phyloP scores from a whole-genome alignment of 352 stramenopile genomes.

The Plasmopara muralis region DNA sequence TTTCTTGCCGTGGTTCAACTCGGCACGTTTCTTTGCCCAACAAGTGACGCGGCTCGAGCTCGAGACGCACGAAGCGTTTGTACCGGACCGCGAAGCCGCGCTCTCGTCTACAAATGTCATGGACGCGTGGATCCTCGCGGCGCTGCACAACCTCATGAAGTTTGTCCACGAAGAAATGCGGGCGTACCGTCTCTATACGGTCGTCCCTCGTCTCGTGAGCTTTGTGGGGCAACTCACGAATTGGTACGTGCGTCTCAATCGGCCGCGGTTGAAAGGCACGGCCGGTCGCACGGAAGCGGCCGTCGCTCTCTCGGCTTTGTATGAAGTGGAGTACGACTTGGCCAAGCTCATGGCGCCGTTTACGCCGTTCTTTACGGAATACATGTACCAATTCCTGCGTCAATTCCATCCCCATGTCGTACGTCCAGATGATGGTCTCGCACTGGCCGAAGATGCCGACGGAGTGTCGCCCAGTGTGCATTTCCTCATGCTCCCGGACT shows the following conservation, averaged over 20 bases:
- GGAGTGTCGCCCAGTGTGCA: slow-evolving; percentile 93
- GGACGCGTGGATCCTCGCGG: slow-evolving; percentile 99
- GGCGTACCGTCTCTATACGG: slow-evolving; percentile 99
- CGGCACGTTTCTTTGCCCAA: slow-evolving; percentile 98
- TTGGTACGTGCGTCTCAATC: slow-evolving; percentile 99
- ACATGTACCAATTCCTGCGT: slow-evolving; percentile 98
- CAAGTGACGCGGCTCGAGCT: slow-evolving; percentile 92
- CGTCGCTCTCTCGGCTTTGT: slow-evolving; percentile 91
- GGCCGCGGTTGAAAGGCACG: slow-evolving; percentile 94
- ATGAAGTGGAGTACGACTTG: slow-evolving; percentile 95
- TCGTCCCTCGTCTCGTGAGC: slow-evolving; percentile 95
- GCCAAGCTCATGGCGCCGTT: slow-evolving; percentile 98
- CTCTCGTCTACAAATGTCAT: slow-evolving; percentile 94
- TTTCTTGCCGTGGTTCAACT: slow-evolving; percentile 99
- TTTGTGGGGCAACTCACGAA: slow-evolving; percentile 99
- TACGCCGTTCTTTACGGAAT: slow-evolving; percentile 99
- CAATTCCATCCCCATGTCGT: slow-evolving; percentile 91
- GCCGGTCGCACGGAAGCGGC: slow-evolving; percentile 83
- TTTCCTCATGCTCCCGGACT: slow-evolving; percentile 93
- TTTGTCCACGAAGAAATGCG: slow-evolving; percentile 97
- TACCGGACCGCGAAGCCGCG: slow-evolving; percentile 85
- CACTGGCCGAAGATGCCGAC: slow-evolving; percentile 86
- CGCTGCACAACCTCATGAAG: slow-evolving; percentile 95
- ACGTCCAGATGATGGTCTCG: slow-evolving; percentile 28
- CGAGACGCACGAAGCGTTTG: slow-evolving; percentile 75